Percentiles rank a stretch among this genome's conserved stretches.
These are phyloP conservation scores for Exserohilum rostratum DNA, from an alignment of 2,329 filamentous ascomycete genomes.

Conservation along the genomic window DNA sequence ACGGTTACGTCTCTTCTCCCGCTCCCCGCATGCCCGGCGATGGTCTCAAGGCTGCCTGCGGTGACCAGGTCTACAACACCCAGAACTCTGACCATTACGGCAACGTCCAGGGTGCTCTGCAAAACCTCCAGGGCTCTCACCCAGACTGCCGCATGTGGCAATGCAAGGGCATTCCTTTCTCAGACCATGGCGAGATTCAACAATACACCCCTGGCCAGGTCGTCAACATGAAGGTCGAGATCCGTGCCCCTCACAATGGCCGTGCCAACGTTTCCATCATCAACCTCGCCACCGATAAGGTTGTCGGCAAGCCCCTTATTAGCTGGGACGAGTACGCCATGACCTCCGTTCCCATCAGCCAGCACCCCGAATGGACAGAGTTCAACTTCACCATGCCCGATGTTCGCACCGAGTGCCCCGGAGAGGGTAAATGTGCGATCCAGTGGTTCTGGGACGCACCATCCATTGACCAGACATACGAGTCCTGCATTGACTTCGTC, in stretches of 20 bases:
- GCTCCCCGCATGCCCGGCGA: slow-evolving; percentile 57
- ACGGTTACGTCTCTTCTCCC: slow-evolving; percentile 60
- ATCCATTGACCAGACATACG: slow-evolving; percentile 65
- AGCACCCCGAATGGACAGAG: slow-evolving; percentile 51
- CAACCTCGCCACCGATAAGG: slow-evolving; percentile 57
- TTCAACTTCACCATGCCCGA: slow-evolving; percentile 64
- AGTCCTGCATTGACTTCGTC: slow-evolving; percentile 67
- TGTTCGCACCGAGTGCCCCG: slow-evolving; percentile 54
- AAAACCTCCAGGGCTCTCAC: slow-evolving; percentile 53
- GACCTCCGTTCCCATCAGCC: slow-evolving; percentile 50
- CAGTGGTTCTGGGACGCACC: slow-evolving; percentile 69
- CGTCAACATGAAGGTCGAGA: slow-evolving; percentile 54
- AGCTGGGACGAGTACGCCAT: slow-evolving; percentile 63
- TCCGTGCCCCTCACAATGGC: slow-evolving; percentile 61
- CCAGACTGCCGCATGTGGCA: slow-evolving; percentile 61
- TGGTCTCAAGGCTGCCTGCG: slow-evolving; percentile 60
- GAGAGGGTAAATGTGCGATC: slow-evolving; percentile 60
- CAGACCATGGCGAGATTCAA: slow-evolving; percentile 58
- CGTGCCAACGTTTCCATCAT: slow-evolving; percentile 65
- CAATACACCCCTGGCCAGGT: slow-evolving; percentile 58
- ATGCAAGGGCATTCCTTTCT: slow-evolving; percentile 65
- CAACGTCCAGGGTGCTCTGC: slow-evolving; percentile 63
- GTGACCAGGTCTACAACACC: slow-evolving; percentile 61
- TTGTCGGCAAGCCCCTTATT: slow-evolving; percentile 61
- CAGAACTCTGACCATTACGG: slow-evolving; percentile 61